These are phyloP conservation scores for Aureobasidium musti DNA, from an alignment of 2,329 filamentous ascomycete species.

Conservation along the genomic window DNA sequence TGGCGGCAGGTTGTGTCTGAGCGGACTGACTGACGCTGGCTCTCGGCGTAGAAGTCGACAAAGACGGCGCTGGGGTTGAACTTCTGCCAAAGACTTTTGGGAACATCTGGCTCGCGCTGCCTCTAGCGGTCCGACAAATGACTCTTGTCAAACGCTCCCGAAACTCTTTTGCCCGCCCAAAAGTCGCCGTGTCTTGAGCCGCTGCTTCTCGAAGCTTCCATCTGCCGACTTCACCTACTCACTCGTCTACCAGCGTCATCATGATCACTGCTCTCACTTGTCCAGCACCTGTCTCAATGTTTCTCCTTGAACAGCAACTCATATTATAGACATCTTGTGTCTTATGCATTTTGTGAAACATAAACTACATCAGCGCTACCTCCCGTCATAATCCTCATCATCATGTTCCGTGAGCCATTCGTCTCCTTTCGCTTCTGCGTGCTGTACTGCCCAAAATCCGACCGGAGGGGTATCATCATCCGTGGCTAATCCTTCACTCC, in stretches of 20 bases:
- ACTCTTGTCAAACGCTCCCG: slow-evolving; percentile 26
- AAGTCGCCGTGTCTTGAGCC: neutral
- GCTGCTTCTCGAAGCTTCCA: slow-evolving; percentile 25
- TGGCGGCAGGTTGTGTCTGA: neutral
- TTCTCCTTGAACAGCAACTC: neutral
- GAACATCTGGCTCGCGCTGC: slow-evolving; percentile 15
- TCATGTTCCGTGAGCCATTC: slow-evolving; percentile 9
- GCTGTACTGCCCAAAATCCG: slow-evolving; percentile 21
- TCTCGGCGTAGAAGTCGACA: neutral
- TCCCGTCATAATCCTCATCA: slow-evolving; percentile 13
- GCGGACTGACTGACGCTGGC: neutral
- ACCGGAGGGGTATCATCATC: slow-evolving; percentile 18
- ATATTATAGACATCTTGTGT: slow-evolving; percentile 12
- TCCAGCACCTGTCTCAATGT: neutral
- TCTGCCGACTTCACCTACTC: neutral
- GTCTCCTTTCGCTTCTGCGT: slow-evolving; percentile 3
- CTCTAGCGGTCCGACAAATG: slow-evolving; percentile 12
- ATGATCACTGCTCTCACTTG: neutral
- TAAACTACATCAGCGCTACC: slow-evolving; percentile 21
- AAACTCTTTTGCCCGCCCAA: neutral
- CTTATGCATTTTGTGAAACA: slow-evolving; percentile 14
- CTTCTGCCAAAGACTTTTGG: slow-evolving; percentile 24
- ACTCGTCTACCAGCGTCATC: neutral
- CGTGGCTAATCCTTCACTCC: neutral
- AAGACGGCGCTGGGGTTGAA: neutral